Conservation (phyloP, 2,329 filamentous ascomycete genomes). For the Knufia petricola region DNA sequence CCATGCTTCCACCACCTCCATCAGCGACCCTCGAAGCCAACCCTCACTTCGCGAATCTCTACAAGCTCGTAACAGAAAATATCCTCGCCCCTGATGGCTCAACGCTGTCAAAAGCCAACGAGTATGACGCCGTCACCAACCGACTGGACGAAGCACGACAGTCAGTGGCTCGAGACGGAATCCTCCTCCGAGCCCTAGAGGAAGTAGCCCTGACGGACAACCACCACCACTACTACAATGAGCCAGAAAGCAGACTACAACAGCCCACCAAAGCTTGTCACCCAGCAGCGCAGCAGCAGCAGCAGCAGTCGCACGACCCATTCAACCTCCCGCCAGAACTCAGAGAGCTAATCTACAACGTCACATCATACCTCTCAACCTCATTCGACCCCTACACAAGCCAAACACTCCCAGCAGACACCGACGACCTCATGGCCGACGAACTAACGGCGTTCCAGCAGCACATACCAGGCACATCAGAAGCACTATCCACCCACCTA, state of each 20-base stretch:
- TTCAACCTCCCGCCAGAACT: not conserved
- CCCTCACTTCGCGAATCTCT: slow-evolving; percentile 34
- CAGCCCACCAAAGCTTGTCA: no score
- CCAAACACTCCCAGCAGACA: not conserved
- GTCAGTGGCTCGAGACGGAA: slow-evolving; percentile 25
- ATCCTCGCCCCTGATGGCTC: slow-evolving; percentile 34
- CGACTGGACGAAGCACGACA: slow-evolving; percentile 24
- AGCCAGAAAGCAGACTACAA: not conserved
- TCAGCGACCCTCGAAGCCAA: slow-evolving; percentile 32
- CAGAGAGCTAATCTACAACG: slow-evolving; percentile 8
- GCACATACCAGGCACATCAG: not conserved
- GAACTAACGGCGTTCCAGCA: not conserved
- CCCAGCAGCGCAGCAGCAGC: no score
- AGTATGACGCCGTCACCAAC: slow-evolving; percentile 17
- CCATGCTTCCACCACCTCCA: slow-evolving; percentile 37
- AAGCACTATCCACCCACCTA: not conserved
- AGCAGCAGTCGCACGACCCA: slow-evolving; percentile 26
- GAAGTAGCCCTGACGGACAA: not conserved
- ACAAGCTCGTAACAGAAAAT: slow-evolving; percentile 31
- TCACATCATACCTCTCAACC: slow-evolving; percentile 1
- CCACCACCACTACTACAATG: not conserved
- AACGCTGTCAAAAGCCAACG: slow-evolving; percentile 19
- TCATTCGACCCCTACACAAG: slow-evolving; percentile 1
- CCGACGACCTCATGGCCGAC: slow-evolving; percentile 2
- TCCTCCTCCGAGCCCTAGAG: slow-evolving; percentile 3